Evolutionary conservation across 768 basidiomycete species (phyloP), one percentile per base, ranked within the genome.

Genomic region (Hygrophoropsis aurantiaca): DNA sequence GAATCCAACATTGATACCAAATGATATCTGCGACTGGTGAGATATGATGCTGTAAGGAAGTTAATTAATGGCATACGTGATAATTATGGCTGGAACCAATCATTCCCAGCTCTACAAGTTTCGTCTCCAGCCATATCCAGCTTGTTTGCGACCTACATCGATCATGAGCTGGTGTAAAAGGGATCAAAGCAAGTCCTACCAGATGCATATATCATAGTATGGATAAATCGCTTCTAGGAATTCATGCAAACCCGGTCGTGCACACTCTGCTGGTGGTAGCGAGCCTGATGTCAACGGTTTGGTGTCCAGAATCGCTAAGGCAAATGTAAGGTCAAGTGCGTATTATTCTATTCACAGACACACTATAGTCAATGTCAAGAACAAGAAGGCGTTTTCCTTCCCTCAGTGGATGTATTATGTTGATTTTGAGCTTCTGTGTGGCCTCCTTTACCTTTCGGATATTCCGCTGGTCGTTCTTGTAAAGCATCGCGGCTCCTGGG

Each of bases 121-220:
- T 94, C 13, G 83, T 81, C 69, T 93, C 90, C 15, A 93, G 72
- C 90, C 90, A 93, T 41, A 89, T 74, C 91, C 91, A 93, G 52
- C 81, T 84, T 3, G 91, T 93, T 60, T 90, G 87, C 1, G 83
- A 85, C 86, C 85, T 87, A 51, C n/a, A 15, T 27, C 18, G 7
- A 21, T 46, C 15, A 16, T 11, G 5, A 21, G 33, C n/a, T 37
- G n/a, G 47, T 11, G 18, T 15, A 33, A 15, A 5, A 23, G 18
- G 11, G 19, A 26, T n/a, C 26, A 40, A 36, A 37, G 15, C n/a
- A 19, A 15, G 27, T 30, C 60, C 32, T 58, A 87, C 91, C 92
- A 94, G 52, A 94, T 87, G 56, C 87, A 88, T 51, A 95, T 88
- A 56, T 95, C 91, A 61, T 94, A 95, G 59, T 82, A 73, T 5